Evolutionary conservation across 2,329 filamentous ascomycete species (phyloP), one percentile per base, ranked within the genome.

Genomic region (Fusarium pseudonygamai): DNA sequence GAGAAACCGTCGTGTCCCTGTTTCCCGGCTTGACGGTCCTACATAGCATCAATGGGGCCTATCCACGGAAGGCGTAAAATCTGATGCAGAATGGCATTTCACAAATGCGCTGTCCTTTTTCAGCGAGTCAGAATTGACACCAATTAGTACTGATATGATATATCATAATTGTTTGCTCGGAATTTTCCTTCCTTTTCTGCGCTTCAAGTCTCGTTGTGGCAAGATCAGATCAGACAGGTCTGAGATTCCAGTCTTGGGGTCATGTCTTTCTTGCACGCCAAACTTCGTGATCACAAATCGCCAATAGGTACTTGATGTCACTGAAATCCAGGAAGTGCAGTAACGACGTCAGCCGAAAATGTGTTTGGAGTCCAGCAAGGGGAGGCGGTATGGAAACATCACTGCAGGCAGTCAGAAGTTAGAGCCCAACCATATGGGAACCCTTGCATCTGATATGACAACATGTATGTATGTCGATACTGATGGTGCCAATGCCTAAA

Each of bases 351-450:
- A 70, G 39, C 36, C 34, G 30, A 67, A 24, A 40, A 67, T 40
- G 24, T 60, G 34, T 30, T 40, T 40, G 49, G 28, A n/a, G 26
- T 26, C 18, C 58, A 47, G 37, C n/a, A 46, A 68, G 24, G 32
- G 42, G 49, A 46, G 49, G 42, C 62, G 58, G 71, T 63, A 56
- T 45, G 40, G 14, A 40, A 24, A 39, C 16, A 69, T 52, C 45
- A 45, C 52, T 67, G 43, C 49, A 50, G n/a, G 52, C 22, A 46
- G 42, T 55, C 32, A 49, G 58, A 73, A 55, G 56, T 53, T 59
- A 55, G 55, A 64, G 63, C 62, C 62, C 45, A 67, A 67, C 66
- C 39, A 39, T 36, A 56, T 46, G 59, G 62, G 56, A 56, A 67
- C 47, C 66, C 55, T 58, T 71, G 65, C 61, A 56, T 60, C 37